Base-by-base conservation (phyloP, 768 basidiomycete genomes). In the Strobilomyces echinocephalus region DNA sequence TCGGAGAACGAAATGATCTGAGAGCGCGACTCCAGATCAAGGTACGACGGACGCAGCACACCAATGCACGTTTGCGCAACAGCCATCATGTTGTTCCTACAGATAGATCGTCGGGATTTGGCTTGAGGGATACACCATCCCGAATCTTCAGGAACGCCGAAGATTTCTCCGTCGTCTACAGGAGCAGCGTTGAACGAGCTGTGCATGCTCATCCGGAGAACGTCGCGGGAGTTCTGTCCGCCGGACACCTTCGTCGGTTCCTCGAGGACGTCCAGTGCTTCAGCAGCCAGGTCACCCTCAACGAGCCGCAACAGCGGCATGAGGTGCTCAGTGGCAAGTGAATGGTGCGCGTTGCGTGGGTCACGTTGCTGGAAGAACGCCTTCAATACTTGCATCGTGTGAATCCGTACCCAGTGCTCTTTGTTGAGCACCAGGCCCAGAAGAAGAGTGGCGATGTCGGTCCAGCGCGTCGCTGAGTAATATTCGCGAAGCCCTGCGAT, bases 131-230 rank as follows among this genome's bases (percentile, higher is more conserved):
- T 79, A 58, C 83, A 88, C 94, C 94, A 97, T 16, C 94, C 94
- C 4, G 88, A 90, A 36, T 84, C 82, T 52, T 85, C 78, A 1
- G 89, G 86, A 21, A 90, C 75, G 15, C 93, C 91, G 64, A 95
- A 95, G 12, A 95, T 79, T 21, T 83, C 85, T 1, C 84, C 81
- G 7, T 80, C 76, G 36, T 87, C 81, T 11, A 77, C 73, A 40
- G 77, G 73, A 24, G 73, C 65, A 28, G 73, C 65, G 33, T 71
- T 68, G 15, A 76, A 68, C 28, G 77, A 79, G 21, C 78, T 66
- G 58, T 88, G 85, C 82, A 94, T 85, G 69, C 92, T 93, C 90
- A 95, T 92, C 7, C 91, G 82, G 21, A 95, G 76, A n/a, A 94
- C 88, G 59, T 91, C 87, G 54, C 87, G 87, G 1, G 91, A 89